Conservation (phyloP, 306 rosid genomes). For the Carpinus fangiana region DNA sequence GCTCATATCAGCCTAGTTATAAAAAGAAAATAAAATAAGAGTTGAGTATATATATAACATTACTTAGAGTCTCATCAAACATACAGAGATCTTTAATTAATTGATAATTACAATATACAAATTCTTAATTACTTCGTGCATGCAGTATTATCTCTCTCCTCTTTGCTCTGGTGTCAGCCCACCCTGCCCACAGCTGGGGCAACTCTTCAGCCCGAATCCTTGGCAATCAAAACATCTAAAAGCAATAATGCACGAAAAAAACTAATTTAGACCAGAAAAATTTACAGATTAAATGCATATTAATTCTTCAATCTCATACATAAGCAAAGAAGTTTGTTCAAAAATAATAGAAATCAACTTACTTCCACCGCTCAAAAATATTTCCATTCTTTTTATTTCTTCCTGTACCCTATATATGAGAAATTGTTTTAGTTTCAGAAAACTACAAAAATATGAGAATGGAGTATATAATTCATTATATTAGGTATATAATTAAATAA, state of each 20-base stretch:
- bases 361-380: slow-evolving; percentile 95
- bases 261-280: background rate
- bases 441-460: background rate
- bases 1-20: no score
- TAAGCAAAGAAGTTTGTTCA: background rate
- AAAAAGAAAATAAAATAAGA: no score
- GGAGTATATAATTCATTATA: no score
- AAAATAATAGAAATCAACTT: slow-evolving; percentile 25
- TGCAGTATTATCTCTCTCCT: slow-evolving; percentile 69
- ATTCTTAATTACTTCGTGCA: background rate
- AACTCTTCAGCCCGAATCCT: slow-evolving; percentile 82
- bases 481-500: no score
- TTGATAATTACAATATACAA: background rate
- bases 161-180: slow-evolving; percentile 92
- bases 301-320: background rate
- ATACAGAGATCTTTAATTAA: background rate
- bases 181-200: slow-evolving; percentile 78
- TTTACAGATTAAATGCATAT: background rate
- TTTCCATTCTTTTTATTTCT: slow-evolving; percentile 86
- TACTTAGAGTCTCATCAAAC: background rate
- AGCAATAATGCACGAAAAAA: slow-evolving; percentile 9
- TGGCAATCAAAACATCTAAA: slow-evolving; percentile 82
- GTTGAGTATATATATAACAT: no score
- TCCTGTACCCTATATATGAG: slow-evolving; percentile 65
- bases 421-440: background rate